Conservation (phyloP, 352 stramenopile genomes). For the Phytophthora pluvialis region DNA sequence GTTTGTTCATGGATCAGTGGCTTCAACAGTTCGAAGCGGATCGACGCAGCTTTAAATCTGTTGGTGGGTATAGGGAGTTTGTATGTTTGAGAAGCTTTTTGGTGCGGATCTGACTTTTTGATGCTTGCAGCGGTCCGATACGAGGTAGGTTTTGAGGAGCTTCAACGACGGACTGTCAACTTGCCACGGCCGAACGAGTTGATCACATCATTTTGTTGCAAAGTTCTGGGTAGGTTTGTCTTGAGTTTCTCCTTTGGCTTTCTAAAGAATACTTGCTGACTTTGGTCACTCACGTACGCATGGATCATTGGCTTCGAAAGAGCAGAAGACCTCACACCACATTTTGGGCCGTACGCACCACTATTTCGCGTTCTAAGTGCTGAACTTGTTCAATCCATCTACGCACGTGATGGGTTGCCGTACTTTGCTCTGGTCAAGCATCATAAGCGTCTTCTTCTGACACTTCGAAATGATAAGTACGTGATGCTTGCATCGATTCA, state of each 20-base stretch:
- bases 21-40: slow-evolving; percentile 61
- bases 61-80: slow-evolving; percentile 37
- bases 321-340: slow-evolving; percentile 58
- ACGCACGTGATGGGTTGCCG: slow-evolving; percentile 41
- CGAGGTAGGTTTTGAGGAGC: slow-evolving; percentile 68
- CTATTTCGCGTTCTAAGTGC: slow-evolving; percentile 51
- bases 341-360: slow-evolving; percentile 61
- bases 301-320: slow-evolving; percentile 14
- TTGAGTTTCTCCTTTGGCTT: neutral
- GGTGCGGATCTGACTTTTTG: neutral
- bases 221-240: slow-evolving; percentile 49
- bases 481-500: slow-evolving; percentile 13
- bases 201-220: slow-evolving; percentile 63
- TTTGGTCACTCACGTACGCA: neutral
- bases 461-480: slow-evolving; percentile 56
- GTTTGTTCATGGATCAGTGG: slow-evolving; percentile 72
- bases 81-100: neutral
- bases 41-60: slow-evolving; percentile 64
- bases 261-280: neutral
- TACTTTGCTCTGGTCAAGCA: slow-evolving; percentile 78
- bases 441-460: slow-evolving; percentile 60
- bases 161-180: slow-evolving; percentile 63
- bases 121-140: slow-evolving; percentile 55
- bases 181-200: slow-evolving; percentile 64
- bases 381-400: slow-evolving; percentile 56